Evolutionary conservation across 768 basidiomycete genomes (phyloP).

Genomic region (Pisolithus microcarpus): DNA sequence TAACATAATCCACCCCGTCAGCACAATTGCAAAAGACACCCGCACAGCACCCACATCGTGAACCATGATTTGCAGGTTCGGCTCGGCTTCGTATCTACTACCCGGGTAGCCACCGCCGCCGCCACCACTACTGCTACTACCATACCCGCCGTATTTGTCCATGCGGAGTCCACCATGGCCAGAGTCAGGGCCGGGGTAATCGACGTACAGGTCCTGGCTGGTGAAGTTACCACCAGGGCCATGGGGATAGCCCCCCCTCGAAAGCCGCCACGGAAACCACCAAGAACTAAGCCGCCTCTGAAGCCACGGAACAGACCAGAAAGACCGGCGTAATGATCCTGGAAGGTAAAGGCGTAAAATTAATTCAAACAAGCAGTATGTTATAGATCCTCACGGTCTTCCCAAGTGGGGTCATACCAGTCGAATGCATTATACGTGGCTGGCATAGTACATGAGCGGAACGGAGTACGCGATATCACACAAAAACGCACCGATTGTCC

Average conservation of each 20-base stretch:
- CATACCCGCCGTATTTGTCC: slow-evolving; percentile 33
- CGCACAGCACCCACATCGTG: slow-evolving; percentile 70
- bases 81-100: slow-evolving; percentile 58
- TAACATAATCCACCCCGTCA: slow-evolving; percentile 23
- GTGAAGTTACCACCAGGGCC: slow-evolving; percentile 64
- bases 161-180: slow-evolving; percentile 30
- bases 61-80: slow-evolving; percentile 96
- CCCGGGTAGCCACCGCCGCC: slow-evolving; percentile 10
- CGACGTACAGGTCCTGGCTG: slow-evolving; percentile 84
- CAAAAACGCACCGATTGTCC: not conserved
- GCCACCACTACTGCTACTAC: slow-evolving; percentile 21
- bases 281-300: slow-evolving; percentile 45
- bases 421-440: slow-evolving; percentile 97
- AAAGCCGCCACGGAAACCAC: slow-evolving; percentile 50
- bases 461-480: not conserved
- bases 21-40: not conserved
- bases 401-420: slow-evolving; percentile 91
- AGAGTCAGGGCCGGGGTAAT: slow-evolving; percentile 81
- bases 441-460: slow-evolving; percentile 25
- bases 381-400: too few species aligned
- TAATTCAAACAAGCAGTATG: too few species aligned
- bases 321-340: slow-evolving; percentile 87
- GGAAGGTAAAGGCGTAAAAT: too few species aligned
- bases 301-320: slow-evolving; percentile 47
- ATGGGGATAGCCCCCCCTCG: slow-evolving; percentile 52